phyloP scores from a whole-genome alignment of 2,329 filamentous ascomycete species.

The Cordyceps javanica region DNA sequence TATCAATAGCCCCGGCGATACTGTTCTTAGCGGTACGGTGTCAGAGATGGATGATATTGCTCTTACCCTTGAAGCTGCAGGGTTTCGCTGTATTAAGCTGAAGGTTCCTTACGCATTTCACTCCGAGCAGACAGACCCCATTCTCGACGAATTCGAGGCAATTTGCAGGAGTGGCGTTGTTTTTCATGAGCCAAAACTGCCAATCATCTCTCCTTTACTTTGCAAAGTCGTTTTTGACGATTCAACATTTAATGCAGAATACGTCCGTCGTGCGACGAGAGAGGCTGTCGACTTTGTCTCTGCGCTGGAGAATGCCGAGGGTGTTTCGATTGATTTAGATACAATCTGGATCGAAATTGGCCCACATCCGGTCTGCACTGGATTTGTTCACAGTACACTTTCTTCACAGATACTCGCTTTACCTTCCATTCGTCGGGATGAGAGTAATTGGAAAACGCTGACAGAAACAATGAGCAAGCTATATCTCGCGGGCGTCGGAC shows the following conservation, averaged over 20 bases:
- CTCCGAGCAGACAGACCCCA: background rate
- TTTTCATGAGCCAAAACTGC: slow-evolving; percentile 15
- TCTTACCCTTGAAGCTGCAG: background rate
- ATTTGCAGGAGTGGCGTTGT: too few species aligned
- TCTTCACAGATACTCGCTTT: slow-evolving; percentile 21
- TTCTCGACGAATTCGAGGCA: slow-evolving; percentile 5
- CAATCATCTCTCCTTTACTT: slow-evolving; percentile 30
- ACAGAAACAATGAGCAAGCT: slow-evolving; percentile 31
- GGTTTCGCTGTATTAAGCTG: background rate
- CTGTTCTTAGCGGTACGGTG: slow-evolving; percentile 44
- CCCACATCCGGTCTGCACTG: slow-evolving; percentile 61
- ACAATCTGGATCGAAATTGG: slow-evolving; percentile 65
- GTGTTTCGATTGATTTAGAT: slow-evolving; percentile 40
- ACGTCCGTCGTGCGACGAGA: slow-evolving; percentile 51
- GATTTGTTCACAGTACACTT: slow-evolving; percentile 59
- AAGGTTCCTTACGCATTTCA: background rate
- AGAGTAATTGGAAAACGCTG: slow-evolving; percentile 29
- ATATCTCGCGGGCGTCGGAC: slow-evolving; percentile 52
- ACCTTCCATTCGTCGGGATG: background rate
- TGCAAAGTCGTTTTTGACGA: slow-evolving; percentile 34
- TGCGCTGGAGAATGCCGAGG: too few species aligned
- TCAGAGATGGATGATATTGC: background rate
- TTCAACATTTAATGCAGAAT: slow-evolving; percentile 24
- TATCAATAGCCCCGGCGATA: slow-evolving; percentile 67
- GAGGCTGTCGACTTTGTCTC: background rate